Conservation (phyloP, 1,139 yeast species). For the Lodderomyces parapsilosis region DNA sequence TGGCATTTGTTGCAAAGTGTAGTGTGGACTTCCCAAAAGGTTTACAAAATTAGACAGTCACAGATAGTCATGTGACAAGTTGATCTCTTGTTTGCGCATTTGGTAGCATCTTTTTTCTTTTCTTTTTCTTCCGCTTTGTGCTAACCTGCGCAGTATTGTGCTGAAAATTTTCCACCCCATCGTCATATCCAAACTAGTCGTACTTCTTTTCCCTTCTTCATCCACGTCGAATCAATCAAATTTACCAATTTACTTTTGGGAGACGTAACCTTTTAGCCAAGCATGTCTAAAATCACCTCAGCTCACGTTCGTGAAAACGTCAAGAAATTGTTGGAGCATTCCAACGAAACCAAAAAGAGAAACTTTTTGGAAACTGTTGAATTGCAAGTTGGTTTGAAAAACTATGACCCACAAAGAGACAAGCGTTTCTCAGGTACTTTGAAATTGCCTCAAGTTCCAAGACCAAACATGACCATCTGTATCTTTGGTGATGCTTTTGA, state of each 20-base stretch:
- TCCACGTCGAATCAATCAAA: conserved; percentile 54
- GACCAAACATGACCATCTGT: conserved; percentile 99
- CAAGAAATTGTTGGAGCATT: conserved; percentile 85
- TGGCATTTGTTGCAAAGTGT: too few species aligned
- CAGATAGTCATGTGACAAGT: conserved; percentile 2
- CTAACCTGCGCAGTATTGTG: not conserved
- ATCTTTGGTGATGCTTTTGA: conserved; percentile 99
- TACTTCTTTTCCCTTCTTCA: conserved; percentile 21
- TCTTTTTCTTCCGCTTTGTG: too few species aligned
- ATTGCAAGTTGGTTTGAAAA: conserved; percentile 99
- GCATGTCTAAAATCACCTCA: conserved; percentile 91
- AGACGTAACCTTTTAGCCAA: conserved; percentile 52
- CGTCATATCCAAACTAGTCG: too few species aligned
- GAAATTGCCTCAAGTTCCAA: conserved; percentile 98
- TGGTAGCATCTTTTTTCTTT: not conserved
- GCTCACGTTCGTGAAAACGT: conserved; percentile 97
- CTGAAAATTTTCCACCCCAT: conserved; percentile 5
- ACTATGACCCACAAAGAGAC: conserved; percentile 99
- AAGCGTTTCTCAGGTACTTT: conserved; percentile 99
- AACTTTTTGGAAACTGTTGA: conserved; percentile 99
- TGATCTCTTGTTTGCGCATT: not conserved
- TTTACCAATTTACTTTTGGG: conserved; percentile 59
- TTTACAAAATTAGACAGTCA: not conserved
- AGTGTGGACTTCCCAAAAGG: not conserved
- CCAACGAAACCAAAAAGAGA: conserved; percentile 98